These are phyloP conservation scores for Rhodotorula graminis DNA, from an alignment of 768 basidiomycete genomes.

Conservation along the genomic window DNA sequence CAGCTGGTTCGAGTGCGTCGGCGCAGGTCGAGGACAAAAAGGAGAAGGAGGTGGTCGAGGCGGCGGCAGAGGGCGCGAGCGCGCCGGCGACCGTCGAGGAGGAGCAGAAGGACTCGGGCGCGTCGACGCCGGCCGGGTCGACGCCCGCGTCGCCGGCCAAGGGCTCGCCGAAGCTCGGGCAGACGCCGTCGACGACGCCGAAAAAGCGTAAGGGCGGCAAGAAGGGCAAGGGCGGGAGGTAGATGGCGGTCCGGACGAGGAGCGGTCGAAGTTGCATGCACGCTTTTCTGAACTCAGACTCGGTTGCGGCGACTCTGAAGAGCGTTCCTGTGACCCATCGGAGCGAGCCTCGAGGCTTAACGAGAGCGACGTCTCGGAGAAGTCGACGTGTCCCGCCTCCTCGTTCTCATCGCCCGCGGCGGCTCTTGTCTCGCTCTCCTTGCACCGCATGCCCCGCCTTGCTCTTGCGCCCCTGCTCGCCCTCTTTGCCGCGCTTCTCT, in stretches of 20 bases:
- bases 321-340: too few species aligned
- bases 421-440: neutral
- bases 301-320: too few species aligned
- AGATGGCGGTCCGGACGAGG: neutral
- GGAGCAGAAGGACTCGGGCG: neutral
- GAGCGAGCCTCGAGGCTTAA: too few species aligned
- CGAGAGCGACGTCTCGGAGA: too few species aligned
- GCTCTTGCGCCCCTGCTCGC: neutral
- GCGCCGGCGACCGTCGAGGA: neutral
- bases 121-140: neutral
- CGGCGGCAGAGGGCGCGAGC: neutral
- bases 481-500: slow-evolving; percentile 4
- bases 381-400: neutral
- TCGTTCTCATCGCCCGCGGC: neutral
- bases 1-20: neutral
- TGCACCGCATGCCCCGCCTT: slow-evolving; percentile 13
- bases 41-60: neutral
- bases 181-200: slow-evolving; percentile 3
- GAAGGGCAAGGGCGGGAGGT: slow-evolving; percentile 32
- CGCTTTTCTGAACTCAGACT: too few species aligned
- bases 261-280: neutral
- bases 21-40: neutral
- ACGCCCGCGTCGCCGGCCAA: neutral
- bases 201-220: slow-evolving; percentile 28
- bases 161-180: neutral